Evolutionary conservation across 2,329 filamentous ascomycete genomes (phyloP).

Genomic region (Akanthomyces dipterigenus): DNA sequence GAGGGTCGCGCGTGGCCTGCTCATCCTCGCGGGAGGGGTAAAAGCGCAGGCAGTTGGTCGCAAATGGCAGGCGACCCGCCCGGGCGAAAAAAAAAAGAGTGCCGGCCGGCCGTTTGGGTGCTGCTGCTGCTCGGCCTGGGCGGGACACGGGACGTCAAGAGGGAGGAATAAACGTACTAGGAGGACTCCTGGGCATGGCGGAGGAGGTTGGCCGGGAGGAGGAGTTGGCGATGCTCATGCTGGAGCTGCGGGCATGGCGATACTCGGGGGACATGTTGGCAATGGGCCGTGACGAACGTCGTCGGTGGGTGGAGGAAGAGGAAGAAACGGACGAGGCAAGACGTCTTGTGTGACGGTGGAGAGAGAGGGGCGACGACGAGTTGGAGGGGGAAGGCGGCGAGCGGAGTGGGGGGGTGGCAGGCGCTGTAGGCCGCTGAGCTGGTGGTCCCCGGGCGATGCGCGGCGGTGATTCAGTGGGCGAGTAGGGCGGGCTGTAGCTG

Average conservation of each 20-base stretch:
- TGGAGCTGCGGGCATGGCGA: slow-evolving; percentile 52
- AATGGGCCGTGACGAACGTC: slow-evolving; percentile 10
- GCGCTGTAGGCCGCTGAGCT: not conserved
- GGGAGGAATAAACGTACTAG: slow-evolving; percentile 40
- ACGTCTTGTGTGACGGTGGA: slow-evolving; percentile 12
- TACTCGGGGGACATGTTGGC: slow-evolving; percentile 39
- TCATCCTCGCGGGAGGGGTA: slow-evolving; percentile 11
- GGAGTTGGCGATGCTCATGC: slow-evolving; percentile 42
- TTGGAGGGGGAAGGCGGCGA: not conserved
- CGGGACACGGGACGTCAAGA: not conserved
- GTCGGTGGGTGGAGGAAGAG: slow-evolving; percentile 11
- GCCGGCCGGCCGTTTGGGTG: not conserved
- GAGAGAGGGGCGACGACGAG: not conserved
- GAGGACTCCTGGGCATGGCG: slow-evolving; percentile 56
- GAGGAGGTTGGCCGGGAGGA: slow-evolving; percentile 37
- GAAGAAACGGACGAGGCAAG: slow-evolving; percentile 13
- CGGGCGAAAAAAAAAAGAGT: slow-evolving; percentile 6
- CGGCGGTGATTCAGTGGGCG: too few relatives aligned
- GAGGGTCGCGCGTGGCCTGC: slow-evolving; percentile 14
- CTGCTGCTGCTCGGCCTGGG: not conserved
- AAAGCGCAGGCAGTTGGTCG: not conserved
- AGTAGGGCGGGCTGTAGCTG: too few relatives aligned
- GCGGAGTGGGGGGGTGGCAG: not conserved
- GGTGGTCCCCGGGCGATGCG: too few relatives aligned
- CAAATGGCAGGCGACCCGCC: not conserved